Percentiles rank a stretch among this genome's conserved stretches.
Evolutionary conservation across 345 rosid species (phyloP).

Genomic region (Hibiscus tridactylites): DNA sequence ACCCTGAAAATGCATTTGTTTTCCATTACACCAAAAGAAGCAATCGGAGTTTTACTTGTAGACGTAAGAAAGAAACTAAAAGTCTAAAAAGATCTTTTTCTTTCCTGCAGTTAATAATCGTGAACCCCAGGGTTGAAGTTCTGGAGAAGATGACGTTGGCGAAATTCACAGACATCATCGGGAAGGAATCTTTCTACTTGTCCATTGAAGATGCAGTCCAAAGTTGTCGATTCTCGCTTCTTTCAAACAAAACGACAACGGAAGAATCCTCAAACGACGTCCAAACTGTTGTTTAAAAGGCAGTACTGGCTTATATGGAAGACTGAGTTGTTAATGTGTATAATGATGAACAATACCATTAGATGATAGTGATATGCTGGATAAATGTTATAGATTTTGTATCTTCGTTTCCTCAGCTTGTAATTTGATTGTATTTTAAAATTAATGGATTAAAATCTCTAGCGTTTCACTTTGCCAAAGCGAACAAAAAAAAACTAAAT

Average conservation of each 20-base stretch:
- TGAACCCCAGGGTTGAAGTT: slow-evolving; percentile 71
- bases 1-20: neutral
- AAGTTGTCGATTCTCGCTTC: slow-evolving; percentile 34
- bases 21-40: neutral
- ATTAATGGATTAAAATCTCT: too few species aligned
- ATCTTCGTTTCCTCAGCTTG: too few species aligned
- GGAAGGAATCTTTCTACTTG: slow-evolving; percentile 51
- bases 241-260: neutral
- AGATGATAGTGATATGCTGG: too few species aligned
- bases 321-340: neutral
- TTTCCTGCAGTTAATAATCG: slow-evolving; percentile 41
- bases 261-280: neutral
- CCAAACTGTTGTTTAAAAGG: neutral
- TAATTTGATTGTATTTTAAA: too few species aligned
- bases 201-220: slow-evolving; percentile 61
- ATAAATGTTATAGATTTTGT: too few species aligned
- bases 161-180: slow-evolving; percentile 43
- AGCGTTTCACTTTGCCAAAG: too few species aligned
- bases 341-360: too few species aligned
- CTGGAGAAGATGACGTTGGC: slow-evolving; percentile 76
- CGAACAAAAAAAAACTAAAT: too few species aligned
- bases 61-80: neutral
- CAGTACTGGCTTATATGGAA: too few species aligned
- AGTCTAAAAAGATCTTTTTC: neutral
- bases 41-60: too few species aligned